A percentile compares a stretch with the other conserved stretches of the same genome.
phyloP scores from a whole-genome alignment of 2,329 filamentous ascomycete species.

The Pseudocercospora vitis region DNA sequence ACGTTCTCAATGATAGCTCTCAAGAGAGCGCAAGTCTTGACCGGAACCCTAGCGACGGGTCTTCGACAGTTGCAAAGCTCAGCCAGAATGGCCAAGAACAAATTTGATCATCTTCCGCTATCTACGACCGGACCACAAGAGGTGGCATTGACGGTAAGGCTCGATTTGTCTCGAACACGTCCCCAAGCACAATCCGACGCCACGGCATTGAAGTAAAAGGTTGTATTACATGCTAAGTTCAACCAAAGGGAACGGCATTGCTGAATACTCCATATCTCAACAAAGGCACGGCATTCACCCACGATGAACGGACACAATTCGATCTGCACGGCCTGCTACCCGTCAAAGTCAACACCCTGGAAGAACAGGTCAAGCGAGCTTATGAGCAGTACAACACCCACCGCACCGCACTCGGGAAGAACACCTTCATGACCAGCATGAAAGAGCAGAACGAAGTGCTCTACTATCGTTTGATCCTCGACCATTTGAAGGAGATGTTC shows the following conservation, averaged over 20 bases:
- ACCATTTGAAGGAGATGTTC: slow-evolving; percentile 84
- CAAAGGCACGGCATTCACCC: slow-evolving; percentile 77
- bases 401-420: slow-evolving; percentile 70
- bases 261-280: slow-evolving; percentile 71
- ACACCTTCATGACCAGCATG: slow-evolving; percentile 82
- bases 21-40: background rate
- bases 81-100: slow-evolving; percentile 7
- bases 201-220: background rate
- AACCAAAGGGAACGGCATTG: slow-evolving; percentile 44
- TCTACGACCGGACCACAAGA: slow-evolving; percentile 9
- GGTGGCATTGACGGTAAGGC: slow-evolving; percentile 5
- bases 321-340: slow-evolving; percentile 73
- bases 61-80: background rate
- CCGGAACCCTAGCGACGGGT: background rate
- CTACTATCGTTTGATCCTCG: slow-evolving; percentile 74
- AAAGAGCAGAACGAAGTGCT: slow-evolving; percentile 83
- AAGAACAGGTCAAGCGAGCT: slow-evolving; percentile 73
- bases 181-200: too few species aligned
- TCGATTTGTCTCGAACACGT: too few species aligned
- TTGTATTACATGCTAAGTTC: background rate
- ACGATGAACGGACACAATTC: slow-evolving; percentile 68
- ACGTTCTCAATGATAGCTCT: background rate
- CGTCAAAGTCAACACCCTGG: slow-evolving; percentile 68
- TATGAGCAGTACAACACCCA: slow-evolving; percentile 74
- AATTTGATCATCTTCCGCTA: slow-evolving; percentile 9